phyloP scores from a whole-genome alignment of 495 filamentous ascomycete genomes.

The Xylaria palmicola region DNA sequence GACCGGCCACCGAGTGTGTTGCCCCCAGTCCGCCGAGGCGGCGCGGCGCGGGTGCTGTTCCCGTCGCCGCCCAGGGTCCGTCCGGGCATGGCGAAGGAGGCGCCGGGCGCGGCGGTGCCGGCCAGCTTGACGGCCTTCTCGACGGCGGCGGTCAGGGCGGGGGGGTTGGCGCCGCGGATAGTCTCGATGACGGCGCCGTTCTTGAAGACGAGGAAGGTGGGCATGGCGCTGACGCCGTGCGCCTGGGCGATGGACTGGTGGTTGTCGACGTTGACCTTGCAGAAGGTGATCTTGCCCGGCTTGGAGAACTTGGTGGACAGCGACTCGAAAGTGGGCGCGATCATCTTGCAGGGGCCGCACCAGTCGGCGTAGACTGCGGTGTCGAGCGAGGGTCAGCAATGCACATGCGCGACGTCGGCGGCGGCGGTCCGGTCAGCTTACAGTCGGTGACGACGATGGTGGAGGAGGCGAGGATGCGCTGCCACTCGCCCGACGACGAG shows the following conservation, averaged over 20 bases:
- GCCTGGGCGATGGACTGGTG: slow-evolving; percentile 53
- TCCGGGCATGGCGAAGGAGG: slow-evolving; percentile 42
- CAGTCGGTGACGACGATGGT: slow-evolving; percentile 49
- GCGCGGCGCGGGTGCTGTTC: slow-evolving; percentile 4
- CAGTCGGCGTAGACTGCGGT: slow-evolving; percentile 61
- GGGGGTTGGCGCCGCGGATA: slow-evolving; percentile 75
- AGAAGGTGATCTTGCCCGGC: slow-evolving; percentile 56
- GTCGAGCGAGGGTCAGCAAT: not conserved
- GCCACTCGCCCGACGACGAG: slow-evolving; percentile 43
- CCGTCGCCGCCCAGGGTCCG: slow-evolving; percentile 33
- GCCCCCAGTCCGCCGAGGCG: slow-evolving; percentile 21
- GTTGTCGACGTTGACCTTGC: slow-evolving; percentile 61
- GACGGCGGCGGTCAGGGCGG: slow-evolving; percentile 70
- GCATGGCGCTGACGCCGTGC: slow-evolving; percentile 64
- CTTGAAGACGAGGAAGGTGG: slow-evolving; percentile 88
- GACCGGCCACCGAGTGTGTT: slow-evolving; percentile 31
- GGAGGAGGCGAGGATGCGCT: slow-evolving; percentile 39
- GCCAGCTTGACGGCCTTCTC: slow-evolving; percentile 67
- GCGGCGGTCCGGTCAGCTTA: slow-evolving; percentile 29
- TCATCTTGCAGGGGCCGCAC: slow-evolving; percentile 71
- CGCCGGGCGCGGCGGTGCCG: slow-evolving; percentile 44
- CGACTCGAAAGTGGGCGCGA: slow-evolving; percentile 62
- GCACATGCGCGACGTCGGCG: slow-evolving; percentile 7
- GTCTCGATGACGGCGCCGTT: slow-evolving; percentile 67
- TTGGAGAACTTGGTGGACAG: slow-evolving; percentile 56